These are phyloP conservation scores for Cryomyces antarcticus DNA, from an alignment of 495 filamentous ascomycete genomes.

Conservation along the genomic window DNA sequence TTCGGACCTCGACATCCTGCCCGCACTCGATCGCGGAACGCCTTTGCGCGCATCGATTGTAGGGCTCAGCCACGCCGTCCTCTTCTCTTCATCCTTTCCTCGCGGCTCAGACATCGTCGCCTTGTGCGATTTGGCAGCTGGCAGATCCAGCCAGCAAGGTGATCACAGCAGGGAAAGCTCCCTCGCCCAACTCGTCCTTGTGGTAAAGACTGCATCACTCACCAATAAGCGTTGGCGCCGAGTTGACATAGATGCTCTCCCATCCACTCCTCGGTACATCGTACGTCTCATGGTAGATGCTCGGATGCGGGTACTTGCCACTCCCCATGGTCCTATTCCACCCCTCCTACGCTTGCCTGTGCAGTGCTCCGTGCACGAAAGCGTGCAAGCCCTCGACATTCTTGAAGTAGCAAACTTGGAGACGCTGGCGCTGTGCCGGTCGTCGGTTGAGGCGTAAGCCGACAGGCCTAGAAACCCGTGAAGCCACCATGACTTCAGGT, in stretches of 20 bases:
- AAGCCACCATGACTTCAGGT: too few relatives aligned
- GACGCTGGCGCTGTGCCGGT: too few relatives aligned
- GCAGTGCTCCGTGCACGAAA: slow-evolving; percentile 28
- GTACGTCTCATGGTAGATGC: slow-evolving; percentile 31
- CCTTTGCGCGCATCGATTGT: slow-evolving; percentile 13
- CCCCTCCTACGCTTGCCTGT: slow-evolving; percentile 27
- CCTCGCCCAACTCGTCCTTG: neutral
- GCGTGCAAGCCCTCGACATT: slow-evolving; percentile 24
- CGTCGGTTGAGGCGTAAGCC: too few relatives aligned
- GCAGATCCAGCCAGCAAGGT: too few relatives aligned
- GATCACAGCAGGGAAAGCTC: too few relatives aligned
- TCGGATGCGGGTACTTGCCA: slow-evolving; percentile 22
- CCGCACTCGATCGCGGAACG: slow-evolving; percentile 5
- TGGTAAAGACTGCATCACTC: neutral
- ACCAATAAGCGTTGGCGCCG: neutral
- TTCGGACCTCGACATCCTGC: slow-evolving; percentile 7
- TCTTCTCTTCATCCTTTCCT: neutral
- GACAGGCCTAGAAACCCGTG: too few relatives aligned
- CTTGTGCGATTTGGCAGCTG: neutral
- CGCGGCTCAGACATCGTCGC: neutral
- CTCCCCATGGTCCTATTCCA: slow-evolving; percentile 13
- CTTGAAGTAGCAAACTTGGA: slow-evolving; percentile 21
- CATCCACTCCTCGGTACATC: slow-evolving; percentile 17
- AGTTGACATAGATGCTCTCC: slow-evolving; percentile 24
- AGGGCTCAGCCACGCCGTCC: slow-evolving; percentile 5